Evolutionary conservation across 805 yeast species (phyloP).

Genomic region (Candida tibetensis): DNA sequence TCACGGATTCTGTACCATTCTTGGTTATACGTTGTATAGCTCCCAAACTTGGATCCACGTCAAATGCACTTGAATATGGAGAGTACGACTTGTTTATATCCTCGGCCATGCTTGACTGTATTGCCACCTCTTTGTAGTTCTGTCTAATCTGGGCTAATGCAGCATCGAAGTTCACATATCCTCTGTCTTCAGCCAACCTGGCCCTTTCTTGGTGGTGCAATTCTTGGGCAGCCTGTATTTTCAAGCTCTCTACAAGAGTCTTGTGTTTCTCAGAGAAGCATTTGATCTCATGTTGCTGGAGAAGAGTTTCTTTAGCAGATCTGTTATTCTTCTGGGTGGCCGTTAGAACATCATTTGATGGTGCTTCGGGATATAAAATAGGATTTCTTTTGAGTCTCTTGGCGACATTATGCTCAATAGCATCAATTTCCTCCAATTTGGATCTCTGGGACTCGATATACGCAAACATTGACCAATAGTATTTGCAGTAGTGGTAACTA

Average conservation of each 20-base stretch:
- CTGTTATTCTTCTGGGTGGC: constrained; percentile 7
- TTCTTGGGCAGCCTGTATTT: constrained; percentile 5
- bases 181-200: constrained; percentile 18
- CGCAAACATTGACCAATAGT: constrained; percentile 27
- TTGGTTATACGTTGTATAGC: constrained; percentile 18
- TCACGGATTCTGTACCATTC: constrained; percentile 12
- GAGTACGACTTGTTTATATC: constrained; percentile 12
- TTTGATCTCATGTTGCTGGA: constrained; percentile 68
- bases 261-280: constrained; percentile 48
- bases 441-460: constrained; percentile 35
- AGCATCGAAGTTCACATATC: constrained; percentile 35
- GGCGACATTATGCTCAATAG: constrained; percentile 64
- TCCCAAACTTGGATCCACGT: constrained; percentile 9
- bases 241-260: constrained; percentile 12
- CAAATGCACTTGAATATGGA: constrained; percentile 23
- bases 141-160: constrained; percentile 28
- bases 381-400: constrained; percentile 65
- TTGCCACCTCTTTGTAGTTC: constrained; percentile 4
- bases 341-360: background rate
- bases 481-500: background rate
- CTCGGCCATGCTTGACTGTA: constrained; percentile 17
- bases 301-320: constrained; percentile 11
- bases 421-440: constrained; percentile 62
- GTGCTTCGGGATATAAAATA: constrained; percentile 34
- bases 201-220: constrained; percentile 6